Evolutionary conservation across 495 filamentous ascomycete genomes (phyloP), one percentile per base, ranked within the genome.

Genomic region (Evernia prunastri): DNA sequence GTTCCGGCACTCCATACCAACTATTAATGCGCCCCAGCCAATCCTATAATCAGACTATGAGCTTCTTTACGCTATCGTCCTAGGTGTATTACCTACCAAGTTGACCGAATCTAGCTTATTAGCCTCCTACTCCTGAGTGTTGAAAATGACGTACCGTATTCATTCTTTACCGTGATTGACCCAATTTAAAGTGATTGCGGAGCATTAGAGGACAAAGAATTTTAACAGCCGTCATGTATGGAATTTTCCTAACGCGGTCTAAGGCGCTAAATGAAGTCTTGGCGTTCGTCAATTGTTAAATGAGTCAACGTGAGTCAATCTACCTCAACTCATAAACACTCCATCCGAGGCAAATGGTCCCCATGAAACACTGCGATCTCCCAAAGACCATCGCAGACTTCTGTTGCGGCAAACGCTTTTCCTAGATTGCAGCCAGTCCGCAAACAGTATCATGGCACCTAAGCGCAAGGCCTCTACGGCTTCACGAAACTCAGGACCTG

Each of bases 1-100:
- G 54, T 67, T 75, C 45, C 76, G 29, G 51, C 35, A 20, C 58
- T 61, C 67, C 71, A 65, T 81, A 91, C 89, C 89, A 70, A 90
- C 75, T 68, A 89, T 90, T 61, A 97, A 87, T 65, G 86, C 75
- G 59, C 89, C 92, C 93, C 89, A 96, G 68, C 93, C 93, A 69
- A 87, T 65, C 89, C 89, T 93, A 66, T 71, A 2, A 33, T 7
- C 42, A 29, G 33, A 35, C 33, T 49, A n/a, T 64, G 45, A 27
- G 9, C 49, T 40, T 51, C 23, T 39, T 56, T 36, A 37, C 8
- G 56, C 9, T 11, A 6, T 61, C 17, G n/a, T 43, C 18, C 11
- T 36, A 58, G n/a, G 45, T 51, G 29, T 42, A 20, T 43, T 58
- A 66, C 77, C 75, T 69, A 83, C 81, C 80, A 83, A 63, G 80